Percentiles rank a stretch among this genome's conserved stretches.
Conservation (phyloP, 352 stramenopile genomes). For the Pseudoperonospora humuli region DNA sequence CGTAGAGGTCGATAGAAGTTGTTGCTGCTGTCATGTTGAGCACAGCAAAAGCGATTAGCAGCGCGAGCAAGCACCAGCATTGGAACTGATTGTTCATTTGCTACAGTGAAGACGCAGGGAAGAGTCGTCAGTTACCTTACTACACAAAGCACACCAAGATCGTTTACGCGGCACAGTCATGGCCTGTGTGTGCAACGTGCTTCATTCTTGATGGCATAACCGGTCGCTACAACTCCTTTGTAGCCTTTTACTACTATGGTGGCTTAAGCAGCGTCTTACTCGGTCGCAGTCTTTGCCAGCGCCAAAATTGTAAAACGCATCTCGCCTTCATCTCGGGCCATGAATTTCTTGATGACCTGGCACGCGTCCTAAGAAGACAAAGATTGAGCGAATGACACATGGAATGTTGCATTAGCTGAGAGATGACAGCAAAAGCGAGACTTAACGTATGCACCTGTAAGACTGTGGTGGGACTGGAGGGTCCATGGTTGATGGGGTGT, state of each 20-base stretch:
- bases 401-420: not conserved
- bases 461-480: conserved; percentile 76
- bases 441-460: conserved; percentile 47
- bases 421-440: not conserved
- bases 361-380: conserved; percentile 64
- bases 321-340: conserved; percentile 90
- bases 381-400: not conserved
- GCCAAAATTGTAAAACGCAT: conserved; percentile 93
- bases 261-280: conserved; percentile 7
- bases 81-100: not conserved
- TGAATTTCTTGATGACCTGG: conserved; percentile 89
- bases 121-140: conserved; percentile 12
- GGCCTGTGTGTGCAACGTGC: not conserved
- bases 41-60: conserved; percentile 2
- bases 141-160: not conserved
- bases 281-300: conserved; percentile 62
- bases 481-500: conserved; percentile 90
- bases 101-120: conserved; percentile 2
- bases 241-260: conserved; percentile 5
- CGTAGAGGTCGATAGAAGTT: conserved; percentile 37
- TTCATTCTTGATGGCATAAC: conserved; percentile 10
- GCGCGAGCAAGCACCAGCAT: not conserved
- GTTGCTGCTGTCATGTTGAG: not conserved
- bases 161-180: not conserved
- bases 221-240: conserved; percentile 3